Evolutionary conservation across 305 asterid genomes (phyloP), one percentile per base, ranked within the genome.

Genomic region (Withania somnifera): DNA sequence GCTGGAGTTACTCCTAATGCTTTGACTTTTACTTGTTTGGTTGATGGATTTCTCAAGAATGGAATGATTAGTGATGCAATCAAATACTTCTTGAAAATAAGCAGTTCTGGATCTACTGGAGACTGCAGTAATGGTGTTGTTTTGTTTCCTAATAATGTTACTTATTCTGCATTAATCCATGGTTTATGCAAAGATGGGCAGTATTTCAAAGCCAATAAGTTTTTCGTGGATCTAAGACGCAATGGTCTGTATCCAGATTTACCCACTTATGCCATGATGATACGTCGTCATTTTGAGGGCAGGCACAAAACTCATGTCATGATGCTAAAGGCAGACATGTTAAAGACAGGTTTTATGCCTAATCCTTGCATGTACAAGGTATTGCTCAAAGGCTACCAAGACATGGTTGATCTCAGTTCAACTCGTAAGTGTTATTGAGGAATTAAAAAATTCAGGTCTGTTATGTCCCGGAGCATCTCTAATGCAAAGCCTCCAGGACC

Each of bases 301-400:
- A 88, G 85, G 84, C 91, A 80, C 47, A 84, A 85, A 51, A 67
- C 84, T 77, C 83, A 85, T 83, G 95, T 86, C 69, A 87, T 87
- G 92, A 90, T 93, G 93, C 81, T 94, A 78, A 95, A 93, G 77
- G 95, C 97, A 19, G 97, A 93, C 81, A 87, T 92, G 95, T 26
- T 92, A 36, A 93, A 94, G 95, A 85, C 69, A 64, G 97, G n/a
- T n/a, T 51, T 84, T 34, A 79, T 89, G 78, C 89, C 93, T n/a
- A 84, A 83, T 81, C 82, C 63, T 11, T 67, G 78, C 78, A 54
- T 90, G 76, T 85, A 79, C 54, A 79, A 88, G 84, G 78, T 87
- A 56, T 66, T 91, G 36, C 64, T 45, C 56, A 84, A 84, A 77
- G 90, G 95, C 28, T 92, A 90, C 80, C 81, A 77, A 87, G 89